Base-by-base conservation (phyloP, 805 yeast species). In the Starmerella sp. region DNA sequence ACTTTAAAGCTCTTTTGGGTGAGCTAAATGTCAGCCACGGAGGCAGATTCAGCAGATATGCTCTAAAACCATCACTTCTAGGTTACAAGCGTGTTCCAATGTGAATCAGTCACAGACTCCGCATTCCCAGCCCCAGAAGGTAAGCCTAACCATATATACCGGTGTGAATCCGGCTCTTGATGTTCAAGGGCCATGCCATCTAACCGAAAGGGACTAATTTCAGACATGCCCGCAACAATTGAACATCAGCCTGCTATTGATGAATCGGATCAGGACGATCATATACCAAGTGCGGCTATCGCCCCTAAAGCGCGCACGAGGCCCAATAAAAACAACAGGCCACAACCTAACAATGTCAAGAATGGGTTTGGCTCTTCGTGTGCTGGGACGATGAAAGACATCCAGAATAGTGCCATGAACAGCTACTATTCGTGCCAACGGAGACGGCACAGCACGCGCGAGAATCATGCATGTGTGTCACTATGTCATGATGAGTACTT, bases 21-120 rank as follows among this genome's bases (percentile, higher is more conserved):
- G 49, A 32, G 49, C 39, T 34, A 17, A 46, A 28, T 9, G 30
- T 15, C 49, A 46, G 49, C 49, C 49, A 32, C 49, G n/a, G 9
- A 11, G 31, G 30, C 15, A 9, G 30, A 15, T 32, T 3, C 15
- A 2, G 5, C 49, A 11, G 15, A 46, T 46, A 46, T 34, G 49
- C 49, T 46, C 49, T 28, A 46, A 46, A 46, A 32, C 49, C 39
- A 46, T 34, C 49, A 34, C 34, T 34, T 32, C 49, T 46, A 46
- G 39, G 49, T 34, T 46, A 15, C 7, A 34, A 39, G 39, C 8
- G 31, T 22, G 31, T 10, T 30, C 31, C 30, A 11, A 7, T 6
- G 30, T 32, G 49, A 46, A 32, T 46, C 49, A 46, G 39, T 46
- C 39, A 46, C 38, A 32, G 39, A 14, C 17, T 22, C 39, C 22